Evolutionary conservation across 768 basidiomycete genomes (phyloP).

Genomic region (Serendipita vermifera): DNA sequence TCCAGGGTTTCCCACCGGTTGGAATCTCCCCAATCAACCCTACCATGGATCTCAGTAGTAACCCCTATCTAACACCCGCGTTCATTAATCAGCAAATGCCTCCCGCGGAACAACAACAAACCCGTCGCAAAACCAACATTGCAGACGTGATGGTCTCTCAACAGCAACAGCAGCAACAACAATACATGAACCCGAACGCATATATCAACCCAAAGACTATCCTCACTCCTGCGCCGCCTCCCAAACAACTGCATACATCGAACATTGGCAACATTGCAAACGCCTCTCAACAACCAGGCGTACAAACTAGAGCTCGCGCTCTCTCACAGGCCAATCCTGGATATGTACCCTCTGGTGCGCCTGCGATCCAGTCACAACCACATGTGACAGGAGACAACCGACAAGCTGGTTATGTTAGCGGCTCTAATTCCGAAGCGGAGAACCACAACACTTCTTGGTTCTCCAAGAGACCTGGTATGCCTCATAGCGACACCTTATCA

Average conservation of each 20-base stretch:
- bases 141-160: neutral
- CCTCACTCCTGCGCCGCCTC: neutral
- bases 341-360: too few relatives aligned
- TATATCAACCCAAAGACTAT: conserved; percentile 2
- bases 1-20: too few relatives aligned
- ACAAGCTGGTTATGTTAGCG: neutral
- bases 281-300: neutral
- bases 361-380: neutral
- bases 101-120: too few relatives aligned
- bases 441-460: neutral
- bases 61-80: too few relatives aligned
- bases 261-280: neutral
- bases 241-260: neutral
- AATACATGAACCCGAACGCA: neutral
- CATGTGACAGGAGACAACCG: neutral
- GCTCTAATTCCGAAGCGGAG: neutral
- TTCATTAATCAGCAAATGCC: too few relatives aligned
- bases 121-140: neutral
- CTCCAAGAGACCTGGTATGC: neutral
- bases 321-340: too few relatives aligned
- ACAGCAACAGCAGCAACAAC: neutral
- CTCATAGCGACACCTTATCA: neutral
- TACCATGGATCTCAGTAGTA: too few relatives aligned
- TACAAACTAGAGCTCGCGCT: too few relatives aligned
- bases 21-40: too few relatives aligned